A percentile compares a stretch with the other conserved stretches of the same genome.
phyloP scores from a whole-genome alignment of 1,139 yeast species.

The Arxiozyma slooffiae region DNA sequence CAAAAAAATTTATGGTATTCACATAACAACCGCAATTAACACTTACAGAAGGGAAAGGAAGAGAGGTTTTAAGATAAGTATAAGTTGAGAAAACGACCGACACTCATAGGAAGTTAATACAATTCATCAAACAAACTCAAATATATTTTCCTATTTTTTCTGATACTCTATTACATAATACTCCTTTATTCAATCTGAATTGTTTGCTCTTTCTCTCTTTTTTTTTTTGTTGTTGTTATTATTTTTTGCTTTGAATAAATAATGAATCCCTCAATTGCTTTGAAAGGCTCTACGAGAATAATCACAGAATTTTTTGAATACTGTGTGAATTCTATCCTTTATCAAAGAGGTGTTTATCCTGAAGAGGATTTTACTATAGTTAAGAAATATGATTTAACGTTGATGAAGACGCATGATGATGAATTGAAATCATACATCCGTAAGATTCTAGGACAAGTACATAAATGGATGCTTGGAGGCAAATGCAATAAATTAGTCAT shows the following conservation, averaged over 20 bases:
- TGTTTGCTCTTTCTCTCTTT: too few species aligned
- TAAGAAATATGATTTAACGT: conserved; percentile 68
- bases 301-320: conserved; percentile 80
- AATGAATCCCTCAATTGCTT: conserved; percentile 35
- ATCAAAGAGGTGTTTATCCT: conserved; percentile 87
- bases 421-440: conserved; percentile 65
- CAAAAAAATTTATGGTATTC: not conserved
- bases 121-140: not conserved
- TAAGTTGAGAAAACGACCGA: not conserved
- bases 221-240: too few species aligned
- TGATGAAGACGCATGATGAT: conserved; percentile 65
- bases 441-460: conserved; percentile 63
- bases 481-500: conserved; percentile 61
- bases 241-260: not conserved
- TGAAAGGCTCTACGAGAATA: conserved; percentile 68
- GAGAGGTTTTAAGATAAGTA: too few species aligned
- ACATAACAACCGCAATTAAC: too few species aligned
- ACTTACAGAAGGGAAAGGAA: not conserved
- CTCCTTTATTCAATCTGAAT: too few species aligned
- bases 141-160: not conserved
- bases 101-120: not conserved
- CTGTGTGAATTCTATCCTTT: conserved; percentile 68
- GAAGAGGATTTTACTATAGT: conserved; percentile 77
- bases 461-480: conserved; percentile 70
- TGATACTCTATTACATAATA: not conserved